Evolutionary conservation across 139 green algal species (phyloP), one percentile per base, ranked within the genome.

Genomic region (Closterium sp.): DNA sequence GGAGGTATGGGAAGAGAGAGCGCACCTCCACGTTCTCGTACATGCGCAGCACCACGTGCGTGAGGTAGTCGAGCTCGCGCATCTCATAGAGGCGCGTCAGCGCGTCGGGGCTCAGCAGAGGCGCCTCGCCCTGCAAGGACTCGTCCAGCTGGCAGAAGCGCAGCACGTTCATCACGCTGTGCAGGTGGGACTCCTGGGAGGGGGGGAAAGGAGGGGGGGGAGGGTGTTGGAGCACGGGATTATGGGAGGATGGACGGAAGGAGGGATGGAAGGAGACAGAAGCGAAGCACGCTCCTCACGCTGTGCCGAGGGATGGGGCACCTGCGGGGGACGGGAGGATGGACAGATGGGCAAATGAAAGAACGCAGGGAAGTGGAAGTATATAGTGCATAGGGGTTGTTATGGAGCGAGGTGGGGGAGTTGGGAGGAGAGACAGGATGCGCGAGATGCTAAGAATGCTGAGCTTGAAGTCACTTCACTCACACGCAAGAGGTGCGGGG

Each of bases 111-210:
- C 36, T 91, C 32, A 93, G 95, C 36, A 94, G 83, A 2, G 43
- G 76, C 4, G 33, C 30, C 85, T 86, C 16, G 35, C 90, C 85
- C 35, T 92, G 9, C 84, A 85, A 19, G 12, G 88, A 93, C 90
- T 97, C 95, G n/a, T 94, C 92, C 31, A 95, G 84, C 34, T 94
- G 35, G 90, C 96, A 96, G 93, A 96, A 98, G 34, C 96, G 96
- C 89, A 99, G 94, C 36, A 98, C 96, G 91, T 99, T 99, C 90
- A 99, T 93, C 33, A 99, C 94, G 6, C 97, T 98, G 94, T 99
- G 98, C 88, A 99, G 97, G 94, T 99, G 98, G 1, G 93, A 96
- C 95, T 99, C 97, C 92, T 94, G 88, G 36, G 4, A 6, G 6
- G 5, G 6, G 6, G 6, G 36, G 36, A 55, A 6, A 55, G 36